phyloP scores from a whole-genome alignment of 768 basidiomycete species.

The Xerocomellus intermedius region DNA sequence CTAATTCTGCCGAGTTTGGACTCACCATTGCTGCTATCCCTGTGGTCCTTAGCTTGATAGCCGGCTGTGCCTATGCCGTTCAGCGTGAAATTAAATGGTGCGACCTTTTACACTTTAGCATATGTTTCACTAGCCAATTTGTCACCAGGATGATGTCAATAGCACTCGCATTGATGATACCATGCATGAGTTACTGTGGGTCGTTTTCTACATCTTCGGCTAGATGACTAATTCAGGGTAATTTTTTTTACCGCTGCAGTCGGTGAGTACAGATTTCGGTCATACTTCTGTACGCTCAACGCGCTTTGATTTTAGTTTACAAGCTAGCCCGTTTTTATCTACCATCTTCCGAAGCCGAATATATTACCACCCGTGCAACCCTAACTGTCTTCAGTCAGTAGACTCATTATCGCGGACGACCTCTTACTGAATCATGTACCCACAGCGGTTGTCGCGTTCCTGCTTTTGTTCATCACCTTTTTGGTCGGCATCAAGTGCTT shows the following conservation, averaged over 20 bases:
- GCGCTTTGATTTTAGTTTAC: constrained; percentile 51
- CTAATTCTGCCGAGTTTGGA: constrained; percentile 71
- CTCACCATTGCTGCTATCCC: constrained; percentile 83
- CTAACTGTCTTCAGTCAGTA: constrained; percentile 77
- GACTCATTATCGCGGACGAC: not conserved
- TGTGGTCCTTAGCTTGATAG: constrained; percentile 65
- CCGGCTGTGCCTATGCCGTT: constrained; percentile 66
- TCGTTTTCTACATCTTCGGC: not conserved
- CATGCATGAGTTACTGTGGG: constrained; percentile 75
- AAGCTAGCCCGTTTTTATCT: constrained; percentile 84
- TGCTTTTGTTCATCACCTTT: constrained; percentile 74
- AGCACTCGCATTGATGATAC: constrained; percentile 74
- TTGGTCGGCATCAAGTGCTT: constrained; percentile 76
- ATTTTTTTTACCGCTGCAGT: constrained; percentile 18
- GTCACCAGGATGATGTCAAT: constrained; percentile 58
- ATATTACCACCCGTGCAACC: constrained; percentile 73
- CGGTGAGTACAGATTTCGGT: constrained; percentile 17
- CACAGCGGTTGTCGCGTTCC: constrained; percentile 71
- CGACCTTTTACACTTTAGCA: constrained; percentile 14
- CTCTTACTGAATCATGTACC: not conserved
- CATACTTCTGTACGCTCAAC: not conserved
- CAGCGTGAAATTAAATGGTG: constrained; percentile 81
- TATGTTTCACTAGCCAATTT: constrained; percentile 2
- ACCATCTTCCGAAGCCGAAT: constrained; percentile 51
- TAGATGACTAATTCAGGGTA: constrained; percentile 1